Percentiles rank a stretch among this genome's conserved stretches.
These are phyloP conservation scores for Calonectria fujianensis DNA, from an alignment of 2,329 filamentous ascomycete genomes.

Conservation along the genomic window DNA sequence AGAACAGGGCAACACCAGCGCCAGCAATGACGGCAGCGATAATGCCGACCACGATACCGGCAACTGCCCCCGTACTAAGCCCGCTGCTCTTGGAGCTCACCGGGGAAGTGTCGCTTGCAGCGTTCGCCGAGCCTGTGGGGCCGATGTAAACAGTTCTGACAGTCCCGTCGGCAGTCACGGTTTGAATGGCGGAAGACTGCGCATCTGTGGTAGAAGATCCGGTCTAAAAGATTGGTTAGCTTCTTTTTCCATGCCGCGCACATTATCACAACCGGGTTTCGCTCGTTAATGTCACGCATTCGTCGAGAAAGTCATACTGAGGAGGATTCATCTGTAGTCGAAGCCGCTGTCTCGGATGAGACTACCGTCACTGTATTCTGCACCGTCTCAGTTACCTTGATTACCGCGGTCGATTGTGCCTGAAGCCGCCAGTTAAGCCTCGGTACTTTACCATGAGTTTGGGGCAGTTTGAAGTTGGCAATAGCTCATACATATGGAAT, in stretches of 20 bases:
- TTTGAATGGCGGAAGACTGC: conserved; percentile 63
- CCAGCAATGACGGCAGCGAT: conserved; percentile 65
- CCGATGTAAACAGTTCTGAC: conserved; percentile 74
- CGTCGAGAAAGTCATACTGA: conserved; percentile 62
- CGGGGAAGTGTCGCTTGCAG: conserved; percentile 47
- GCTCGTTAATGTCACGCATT: conserved; percentile 41
- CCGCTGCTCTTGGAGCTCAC: conserved; percentile 48
- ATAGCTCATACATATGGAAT: conserved; percentile 36
- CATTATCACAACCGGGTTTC: conserved; percentile 47
- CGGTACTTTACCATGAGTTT: conserved; percentile 51
- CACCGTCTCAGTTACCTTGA: conserved; percentile 61
- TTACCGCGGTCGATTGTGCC: conserved; percentile 54
- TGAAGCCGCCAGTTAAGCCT: conserved; percentile 57
- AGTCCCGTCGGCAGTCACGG: conserved; percentile 72
- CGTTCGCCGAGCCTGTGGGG: conserved; percentile 60
- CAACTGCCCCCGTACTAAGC: conserved; percentile 69
- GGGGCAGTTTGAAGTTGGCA: conserved; percentile 35
- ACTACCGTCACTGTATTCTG: conserved; percentile 58
- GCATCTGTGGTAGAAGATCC: conserved; percentile 29
- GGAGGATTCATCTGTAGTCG: conserved; percentile 54
- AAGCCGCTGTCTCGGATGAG: conserved; percentile 51
- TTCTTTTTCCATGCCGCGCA: conserved; percentile 26
- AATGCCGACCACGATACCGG: conserved; percentile 72
- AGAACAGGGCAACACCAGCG: conserved; percentile 62
- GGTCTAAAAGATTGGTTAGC: conserved; percentile 47